A percentile compares a stretch with the other conserved stretches of the same genome.
Evolutionary conservation across 108 stramenopile species (phyloP).

Genomic region (Pseudonitzschia delicatissima): DNA sequence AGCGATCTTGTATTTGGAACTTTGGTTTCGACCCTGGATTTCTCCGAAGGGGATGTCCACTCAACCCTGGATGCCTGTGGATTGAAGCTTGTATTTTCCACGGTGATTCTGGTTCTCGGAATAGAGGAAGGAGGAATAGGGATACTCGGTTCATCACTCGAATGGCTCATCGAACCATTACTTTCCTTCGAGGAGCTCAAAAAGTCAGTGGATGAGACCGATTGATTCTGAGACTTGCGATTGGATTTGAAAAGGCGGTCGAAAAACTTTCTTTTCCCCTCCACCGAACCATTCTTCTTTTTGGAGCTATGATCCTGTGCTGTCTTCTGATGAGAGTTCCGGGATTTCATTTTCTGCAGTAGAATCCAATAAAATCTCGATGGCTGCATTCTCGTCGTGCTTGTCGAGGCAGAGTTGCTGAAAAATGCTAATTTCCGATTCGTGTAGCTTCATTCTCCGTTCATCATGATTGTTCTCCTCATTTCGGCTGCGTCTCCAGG

Average conservation of each 20-base stretch:
- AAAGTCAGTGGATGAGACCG: not conserved
- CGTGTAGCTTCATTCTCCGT: not conserved
- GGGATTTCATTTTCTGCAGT: not conserved
- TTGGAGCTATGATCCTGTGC: constrained; percentile 12
- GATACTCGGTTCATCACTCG: not conserved
- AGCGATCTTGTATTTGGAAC: not conserved
- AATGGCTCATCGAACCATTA: not conserved
- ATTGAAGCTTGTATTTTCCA: not conserved
- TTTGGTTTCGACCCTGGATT: not conserved
- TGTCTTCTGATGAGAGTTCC: constrained; percentile 7
- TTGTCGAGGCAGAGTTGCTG: constrained; percentile 20
- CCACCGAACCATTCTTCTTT: constrained; percentile 4
- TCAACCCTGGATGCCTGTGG: not conserved
- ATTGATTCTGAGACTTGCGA: not conserved
- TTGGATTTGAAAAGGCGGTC: constrained; percentile 16
- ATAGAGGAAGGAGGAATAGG: constrained; percentile 5
- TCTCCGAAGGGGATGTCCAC: not conserved
- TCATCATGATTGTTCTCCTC: not conserved
- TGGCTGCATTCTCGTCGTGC: constrained; percentile 25
- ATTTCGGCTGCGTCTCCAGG: not conserved
- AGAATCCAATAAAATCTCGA: constrained; percentile 23
- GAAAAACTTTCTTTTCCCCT: constrained; percentile 7
- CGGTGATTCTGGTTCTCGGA: constrained; percentile 1
- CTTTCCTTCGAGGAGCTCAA: constrained; percentile 1
- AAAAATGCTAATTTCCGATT: constrained; percentile 18